These are phyloP conservation scores for Zasmidium citrigriseum DNA, from an alignment of 2,329 filamentous ascomycete genomes.

Conservation along the genomic window DNA sequence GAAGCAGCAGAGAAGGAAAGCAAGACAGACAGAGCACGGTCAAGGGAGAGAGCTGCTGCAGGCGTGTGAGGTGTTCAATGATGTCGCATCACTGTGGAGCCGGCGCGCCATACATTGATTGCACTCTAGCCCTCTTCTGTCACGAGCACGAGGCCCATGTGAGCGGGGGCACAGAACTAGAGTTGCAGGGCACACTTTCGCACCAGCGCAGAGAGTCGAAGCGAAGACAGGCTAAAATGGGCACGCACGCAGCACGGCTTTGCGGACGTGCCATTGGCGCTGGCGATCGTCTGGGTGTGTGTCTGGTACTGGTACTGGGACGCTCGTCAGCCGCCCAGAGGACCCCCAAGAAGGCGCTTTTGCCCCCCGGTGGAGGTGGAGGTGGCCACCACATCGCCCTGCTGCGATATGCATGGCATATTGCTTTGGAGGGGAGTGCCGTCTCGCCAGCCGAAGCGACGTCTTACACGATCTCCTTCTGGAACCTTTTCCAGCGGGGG, in stretches of 20 bases:
- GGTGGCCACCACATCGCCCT: too few species aligned
- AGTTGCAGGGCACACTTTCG: neutral
- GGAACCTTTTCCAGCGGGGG: constrained; percentile 9
- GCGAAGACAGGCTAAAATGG: neutral
- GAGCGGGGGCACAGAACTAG: neutral
- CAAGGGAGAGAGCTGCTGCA: constrained; percentile 1
- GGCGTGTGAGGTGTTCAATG: constrained; percentile 8
- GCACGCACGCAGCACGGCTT: neutral
- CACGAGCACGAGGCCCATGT: constrained; percentile 14
- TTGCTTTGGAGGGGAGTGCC: too few species aligned
- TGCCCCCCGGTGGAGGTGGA: too few species aligned
- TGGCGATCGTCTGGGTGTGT: too few species aligned
- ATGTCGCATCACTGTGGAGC: constrained; percentile 22
- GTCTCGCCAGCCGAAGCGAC: constrained; percentile 10
- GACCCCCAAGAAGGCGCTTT: neutral
- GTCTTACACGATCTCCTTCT: constrained; percentile 12
- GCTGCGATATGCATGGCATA: too few species aligned
- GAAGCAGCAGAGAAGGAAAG: neutral
- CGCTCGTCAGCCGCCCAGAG: neutral
- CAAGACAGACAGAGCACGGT: neutral
- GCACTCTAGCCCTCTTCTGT: constrained; percentile 12
- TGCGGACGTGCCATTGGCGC: neutral
- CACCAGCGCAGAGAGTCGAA: neutral
- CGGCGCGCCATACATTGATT: constrained; percentile 19
- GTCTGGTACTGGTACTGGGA: neutral